Evolutionary conservation across 805 yeast species (phyloP).

Genomic region (Vanderwaltozyma yarrowii): DNA sequence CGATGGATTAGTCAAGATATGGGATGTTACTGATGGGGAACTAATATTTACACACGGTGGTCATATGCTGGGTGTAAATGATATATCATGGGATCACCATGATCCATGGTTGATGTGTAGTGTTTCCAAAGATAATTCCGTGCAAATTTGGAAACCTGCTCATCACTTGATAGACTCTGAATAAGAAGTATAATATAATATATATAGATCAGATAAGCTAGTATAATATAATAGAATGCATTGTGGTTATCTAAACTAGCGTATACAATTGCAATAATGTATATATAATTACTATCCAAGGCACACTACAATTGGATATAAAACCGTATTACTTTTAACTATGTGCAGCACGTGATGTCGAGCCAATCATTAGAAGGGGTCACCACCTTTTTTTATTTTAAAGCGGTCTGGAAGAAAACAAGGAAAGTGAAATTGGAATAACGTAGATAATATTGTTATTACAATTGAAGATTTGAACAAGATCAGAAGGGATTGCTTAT

Average conservation of each 20-base stretch:
- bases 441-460: no score
- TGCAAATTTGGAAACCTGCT: constrained; percentile 79
- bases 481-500: no score
- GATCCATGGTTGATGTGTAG: constrained; percentile 63
- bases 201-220: constrained; percentile 2
- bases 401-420: not conserved
- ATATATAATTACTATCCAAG: constrained; percentile 1
- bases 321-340: no score
- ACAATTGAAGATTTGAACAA: no score
- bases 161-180: constrained; percentile 23
- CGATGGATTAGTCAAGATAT: constrained; percentile 51
- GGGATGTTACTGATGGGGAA: constrained; percentile 37
- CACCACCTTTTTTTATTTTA: not conserved
- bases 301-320: no score
- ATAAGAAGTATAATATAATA: not conserved
- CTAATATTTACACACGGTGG: constrained; percentile 69
- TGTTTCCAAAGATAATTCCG: constrained; percentile 74
- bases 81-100: constrained; percentile 70
- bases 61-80: constrained; percentile 80
- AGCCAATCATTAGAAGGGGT: constrained; percentile 2
- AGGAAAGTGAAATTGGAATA: not conserved
- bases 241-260: not conserved
- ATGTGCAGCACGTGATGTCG: constrained; percentile 3
- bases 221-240: no score
- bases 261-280: no score